These are phyloP conservation scores for Globisporangium cylindrosporum DNA, from an alignment of 352 stramenopile species.

Conservation along the genomic window DNA sequence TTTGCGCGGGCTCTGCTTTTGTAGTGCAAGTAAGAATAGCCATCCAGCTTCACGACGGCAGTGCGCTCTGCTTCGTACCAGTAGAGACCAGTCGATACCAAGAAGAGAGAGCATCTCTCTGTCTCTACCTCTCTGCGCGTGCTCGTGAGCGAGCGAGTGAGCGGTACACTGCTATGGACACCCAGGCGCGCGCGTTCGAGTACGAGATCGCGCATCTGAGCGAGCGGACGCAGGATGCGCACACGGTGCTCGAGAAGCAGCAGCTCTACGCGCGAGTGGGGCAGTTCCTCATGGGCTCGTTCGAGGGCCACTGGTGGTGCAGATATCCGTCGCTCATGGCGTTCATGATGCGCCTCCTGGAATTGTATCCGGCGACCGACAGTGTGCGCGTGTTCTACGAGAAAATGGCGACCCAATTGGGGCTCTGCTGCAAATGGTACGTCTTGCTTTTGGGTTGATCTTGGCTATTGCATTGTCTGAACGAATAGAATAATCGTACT, in stretches of 20 bases:
- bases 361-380: conserved; percentile 67
- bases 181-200: conserved; percentile 30
- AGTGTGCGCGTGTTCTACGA: conserved; percentile 77
- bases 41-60: background rate
- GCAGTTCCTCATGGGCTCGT: conserved; percentile 68
- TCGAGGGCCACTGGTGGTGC: conserved; percentile 83
- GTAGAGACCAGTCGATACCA: background rate
- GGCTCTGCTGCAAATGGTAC: conserved; percentile 65
- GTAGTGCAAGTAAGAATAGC: conserved; percentile 3
- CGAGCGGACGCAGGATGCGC: conserved; percentile 25
- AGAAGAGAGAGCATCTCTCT: background rate
- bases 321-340: conserved; percentile 74
- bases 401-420: conserved; percentile 64
- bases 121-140: background rate
- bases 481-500: background rate
- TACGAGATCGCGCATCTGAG: conserved; percentile 39
- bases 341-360: conserved; percentile 86
- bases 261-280: conserved; percentile 72
- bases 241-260: conserved; percentile 56
- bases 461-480: background rate
- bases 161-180: conserved; percentile 20
- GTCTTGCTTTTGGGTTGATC: background rate
- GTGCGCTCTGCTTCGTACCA: background rate
- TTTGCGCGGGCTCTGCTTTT: background rate
- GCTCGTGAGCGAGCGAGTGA: background rate